These are phyloP conservation scores for Jatropha multifida DNA, from an alignment of 441 rosid genomes.

Conservation along the genomic window DNA sequence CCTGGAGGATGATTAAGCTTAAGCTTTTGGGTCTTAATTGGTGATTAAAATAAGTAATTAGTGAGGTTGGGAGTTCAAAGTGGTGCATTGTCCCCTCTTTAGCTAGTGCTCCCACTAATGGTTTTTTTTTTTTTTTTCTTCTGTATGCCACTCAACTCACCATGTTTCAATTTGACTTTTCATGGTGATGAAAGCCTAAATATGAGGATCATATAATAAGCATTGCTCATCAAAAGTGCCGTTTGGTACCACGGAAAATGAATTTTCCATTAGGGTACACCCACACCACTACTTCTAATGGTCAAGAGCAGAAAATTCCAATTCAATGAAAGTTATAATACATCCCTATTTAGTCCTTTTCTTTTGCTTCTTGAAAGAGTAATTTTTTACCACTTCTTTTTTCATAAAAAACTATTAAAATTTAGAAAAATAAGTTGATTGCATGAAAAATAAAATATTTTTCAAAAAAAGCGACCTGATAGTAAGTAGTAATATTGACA, in stretches of 20 bases:
- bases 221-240: slow-evolving; percentile 16
- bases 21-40: slow-evolving; percentile 13
- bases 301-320: background rate
- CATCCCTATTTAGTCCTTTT: too few species aligned
- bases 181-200: slow-evolving; percentile 28
- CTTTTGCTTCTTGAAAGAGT: too few species aligned
- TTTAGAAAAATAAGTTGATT: too few species aligned
- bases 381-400: too few species aligned
- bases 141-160: slow-evolving; percentile 42
- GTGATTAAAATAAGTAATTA: slow-evolving; percentile 17
- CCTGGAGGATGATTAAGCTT: slow-evolving; percentile 26
- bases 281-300: background rate
- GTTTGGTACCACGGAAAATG: slow-evolving; percentile 30
- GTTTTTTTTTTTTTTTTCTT: slow-evolving; percentile 25
- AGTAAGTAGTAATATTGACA: too few species aligned
- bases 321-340: too few species aligned
- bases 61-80: slow-evolving; percentile 26
- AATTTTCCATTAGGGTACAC: background rate
- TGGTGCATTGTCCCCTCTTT: slow-evolving; percentile 11
- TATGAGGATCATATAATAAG: slow-evolving; percentile 23
- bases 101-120: slow-evolving; percentile 37
- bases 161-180: slow-evolving; percentile 27
- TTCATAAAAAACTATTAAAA: too few species aligned
- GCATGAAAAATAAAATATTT: too few species aligned
- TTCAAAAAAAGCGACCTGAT: too few species aligned